Evolutionary conservation across 192 early-diverging fungal species (phyloP).

Genomic region (Coemansia sp.): DNA sequence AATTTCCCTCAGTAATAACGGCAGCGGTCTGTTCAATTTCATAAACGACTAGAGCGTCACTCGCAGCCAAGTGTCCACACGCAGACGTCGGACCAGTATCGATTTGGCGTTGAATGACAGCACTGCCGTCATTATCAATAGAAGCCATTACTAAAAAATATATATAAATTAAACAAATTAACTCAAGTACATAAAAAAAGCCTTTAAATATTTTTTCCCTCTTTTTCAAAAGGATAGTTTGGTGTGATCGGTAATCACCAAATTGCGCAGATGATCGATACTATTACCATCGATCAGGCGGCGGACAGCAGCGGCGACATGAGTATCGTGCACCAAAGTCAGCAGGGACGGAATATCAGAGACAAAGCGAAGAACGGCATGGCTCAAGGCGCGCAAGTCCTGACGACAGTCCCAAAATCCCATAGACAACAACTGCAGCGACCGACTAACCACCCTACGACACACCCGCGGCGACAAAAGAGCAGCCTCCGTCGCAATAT

Average conservation of each 20-base stretch:
- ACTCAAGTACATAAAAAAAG: slow-evolving; percentile 3
- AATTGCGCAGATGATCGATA: slow-evolving; percentile 11
- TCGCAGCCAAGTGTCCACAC: slow-evolving; percentile 23
- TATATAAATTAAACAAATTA: slow-evolving; percentile 9
- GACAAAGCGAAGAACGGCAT: background rate
- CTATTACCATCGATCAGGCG: background rate
- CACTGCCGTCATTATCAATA: slow-evolving; percentile 66
- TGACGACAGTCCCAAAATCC: slow-evolving; percentile 36
- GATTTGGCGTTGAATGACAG: slow-evolving; percentile 62
- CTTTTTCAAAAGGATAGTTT: background rate
- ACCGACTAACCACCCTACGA: slow-evolving; percentile 7
- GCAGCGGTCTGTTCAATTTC: slow-evolving; percentile 69
- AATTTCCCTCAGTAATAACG: slow-evolving; percentile 52
- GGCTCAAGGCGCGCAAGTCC: slow-evolving; percentile 13
- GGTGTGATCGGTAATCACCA: slow-evolving; percentile 13
- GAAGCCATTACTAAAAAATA: slow-evolving; percentile 8
- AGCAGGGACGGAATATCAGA: slow-evolving; percentile 5
- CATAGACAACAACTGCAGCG: slow-evolving; percentile 17
- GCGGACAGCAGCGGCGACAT: slow-evolving; percentile 11
- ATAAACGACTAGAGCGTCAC: slow-evolving; percentile 58
- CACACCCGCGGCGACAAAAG: background rate
- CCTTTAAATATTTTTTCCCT: background rate
- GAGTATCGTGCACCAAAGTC: background rate
- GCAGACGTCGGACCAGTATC: slow-evolving; percentile 24
- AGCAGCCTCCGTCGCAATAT: slow-evolving; percentile 8